Percentiles rank a stretch among this genome's conserved stretches.
Conservation (phyloP, 2,329 filamentous ascomycete species). For the Nigrospora oryzae region DNA sequence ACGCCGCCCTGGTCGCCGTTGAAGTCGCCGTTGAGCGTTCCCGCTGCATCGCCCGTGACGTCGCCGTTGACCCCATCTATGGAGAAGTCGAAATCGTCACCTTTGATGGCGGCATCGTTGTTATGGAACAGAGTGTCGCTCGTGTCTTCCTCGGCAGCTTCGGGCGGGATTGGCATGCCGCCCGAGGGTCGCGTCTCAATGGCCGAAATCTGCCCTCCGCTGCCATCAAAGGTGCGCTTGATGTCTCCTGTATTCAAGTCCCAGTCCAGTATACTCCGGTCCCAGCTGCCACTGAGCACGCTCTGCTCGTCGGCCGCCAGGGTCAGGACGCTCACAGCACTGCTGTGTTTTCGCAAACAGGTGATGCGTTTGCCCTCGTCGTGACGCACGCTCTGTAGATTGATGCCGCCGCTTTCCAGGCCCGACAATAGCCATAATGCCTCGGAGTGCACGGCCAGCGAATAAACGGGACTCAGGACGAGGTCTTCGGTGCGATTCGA, state of each 20-base stretch:
- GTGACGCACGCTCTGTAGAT: constrained; percentile 85
- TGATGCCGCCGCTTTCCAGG: constrained; percentile 83
- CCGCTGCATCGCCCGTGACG: constrained; percentile 23
- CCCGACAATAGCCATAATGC: constrained; percentile 89
- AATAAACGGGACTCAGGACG: constrained; percentile 83
- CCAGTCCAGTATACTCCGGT: constrained; percentile 91
- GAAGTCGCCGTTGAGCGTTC: constrained; percentile 10
- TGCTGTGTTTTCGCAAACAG: constrained; percentile 74
- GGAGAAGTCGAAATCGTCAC: constrained; percentile 35
- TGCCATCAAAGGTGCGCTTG: constrained; percentile 67
- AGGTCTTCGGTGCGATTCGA: constrained; percentile 44
- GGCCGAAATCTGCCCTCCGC: constrained; percentile 75
- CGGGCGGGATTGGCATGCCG: constrained; percentile 65
- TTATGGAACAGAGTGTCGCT: constrained; percentile 73
- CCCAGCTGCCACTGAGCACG: constrained; percentile 90
- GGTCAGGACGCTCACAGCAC: constrained; percentile 81
- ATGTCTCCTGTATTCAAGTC: constrained; percentile 80
- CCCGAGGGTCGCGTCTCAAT: constrained; percentile 78
- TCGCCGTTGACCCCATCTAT: constrained; percentile 22
- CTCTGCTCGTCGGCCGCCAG: constrained; percentile 79
- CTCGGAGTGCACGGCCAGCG: constrained; percentile 81
- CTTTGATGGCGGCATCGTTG: constrained; percentile 52
- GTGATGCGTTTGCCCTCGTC: constrained; percentile 88
- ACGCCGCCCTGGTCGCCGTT: constrained; percentile 14
- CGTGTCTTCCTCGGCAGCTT: constrained; percentile 49